A percentile compares a stretch with the other conserved stretches of the same genome.
phyloP scores from a whole-genome alignment of 306 rosid genomes.

The Pueraria montana region DNA sequence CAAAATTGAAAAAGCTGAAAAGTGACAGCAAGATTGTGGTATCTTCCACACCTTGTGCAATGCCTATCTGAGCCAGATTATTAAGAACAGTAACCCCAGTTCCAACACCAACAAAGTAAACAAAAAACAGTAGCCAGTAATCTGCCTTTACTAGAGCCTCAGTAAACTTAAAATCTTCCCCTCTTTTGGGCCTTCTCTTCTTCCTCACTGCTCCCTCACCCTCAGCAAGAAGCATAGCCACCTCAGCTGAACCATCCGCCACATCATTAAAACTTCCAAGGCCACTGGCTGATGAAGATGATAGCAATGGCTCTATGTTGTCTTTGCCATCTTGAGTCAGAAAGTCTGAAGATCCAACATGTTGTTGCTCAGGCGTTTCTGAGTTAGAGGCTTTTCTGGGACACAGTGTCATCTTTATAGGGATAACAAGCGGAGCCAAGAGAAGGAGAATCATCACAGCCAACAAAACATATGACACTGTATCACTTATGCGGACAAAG shows the following conservation, averaged over 20 bases:
- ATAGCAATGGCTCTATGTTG: constrained; percentile 55
- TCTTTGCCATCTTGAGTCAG: constrained; percentile 50
- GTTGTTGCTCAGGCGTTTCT: constrained; percentile 39
- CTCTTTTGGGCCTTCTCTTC: constrained; percentile 85
- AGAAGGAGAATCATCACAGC: constrained; percentile 70
- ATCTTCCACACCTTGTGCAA: constrained; percentile 77
- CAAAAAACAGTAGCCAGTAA: constrained; percentile 82
- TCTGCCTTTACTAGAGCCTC: constrained; percentile 87
- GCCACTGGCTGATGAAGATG: constrained; percentile 53
- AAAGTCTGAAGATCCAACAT: constrained; percentile 50
- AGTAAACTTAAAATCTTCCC: constrained; percentile 76
- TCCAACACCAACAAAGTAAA: constrained; percentile 86
- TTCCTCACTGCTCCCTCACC: constrained; percentile 89
- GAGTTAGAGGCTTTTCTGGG: constrained; percentile 44
- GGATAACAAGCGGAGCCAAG: constrained; percentile 82
- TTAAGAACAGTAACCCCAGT: constrained; percentile 84
- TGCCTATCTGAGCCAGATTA: constrained; percentile 83
- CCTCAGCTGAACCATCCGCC: constrained; percentile 65
- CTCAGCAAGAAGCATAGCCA: constrained; percentile 84
- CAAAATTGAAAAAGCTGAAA: constrained; percentile 83
- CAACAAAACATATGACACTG: constrained; percentile 52
- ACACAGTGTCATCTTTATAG: constrained; percentile 77
- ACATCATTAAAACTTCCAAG: constrained; percentile 62
- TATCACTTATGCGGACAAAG: constrained; percentile 41
- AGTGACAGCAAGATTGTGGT: constrained; percentile 74